Evolutionary conservation across 805 yeast genomes (phyloP).

Genomic region (Candida coleopterorum): DNA sequence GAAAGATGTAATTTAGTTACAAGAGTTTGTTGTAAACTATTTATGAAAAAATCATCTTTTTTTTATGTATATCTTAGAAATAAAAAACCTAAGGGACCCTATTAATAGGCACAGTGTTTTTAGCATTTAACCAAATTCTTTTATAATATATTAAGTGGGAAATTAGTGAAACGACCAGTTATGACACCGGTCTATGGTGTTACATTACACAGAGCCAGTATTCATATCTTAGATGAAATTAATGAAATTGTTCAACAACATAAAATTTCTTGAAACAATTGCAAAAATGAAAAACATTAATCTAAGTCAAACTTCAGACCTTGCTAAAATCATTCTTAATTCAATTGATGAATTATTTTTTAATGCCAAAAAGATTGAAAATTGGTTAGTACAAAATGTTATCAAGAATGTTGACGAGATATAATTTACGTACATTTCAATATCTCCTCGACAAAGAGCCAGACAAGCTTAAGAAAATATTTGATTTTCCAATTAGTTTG

Average conservation of each 20-base stretch:
- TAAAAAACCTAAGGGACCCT: too few relatives aligned
- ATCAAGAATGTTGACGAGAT: slow-evolving; percentile 23
- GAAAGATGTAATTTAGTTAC: too few relatives aligned
- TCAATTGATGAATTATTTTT: slow-evolving; percentile 28
- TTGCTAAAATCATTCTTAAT: slow-evolving; percentile 18
- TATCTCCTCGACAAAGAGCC: slow-evolving; percentile 2
- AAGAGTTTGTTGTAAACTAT: too few relatives aligned
- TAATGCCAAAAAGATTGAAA: slow-evolving; percentile 29
- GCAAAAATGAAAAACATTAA: not conserved
- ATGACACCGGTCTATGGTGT: slow-evolving; percentile 46
- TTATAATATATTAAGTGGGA: slow-evolving; percentile 20
- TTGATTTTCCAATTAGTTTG: slow-evolving; percentile 20
- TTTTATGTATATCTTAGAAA: too few relatives aligned
- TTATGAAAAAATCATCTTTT: too few relatives aligned
- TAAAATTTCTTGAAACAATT: slow-evolving; percentile 1
- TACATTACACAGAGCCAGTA: slow-evolving; percentile 30
- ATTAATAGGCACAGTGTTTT: too few relatives aligned
- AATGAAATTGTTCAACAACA: slow-evolving; percentile 16
- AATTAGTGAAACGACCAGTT: slow-evolving; percentile 37
- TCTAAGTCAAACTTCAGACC: slow-evolving; percentile 10
- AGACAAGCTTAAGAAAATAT: slow-evolving; percentile 7
- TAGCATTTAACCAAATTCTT: too few relatives aligned
- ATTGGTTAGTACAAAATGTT: slow-evolving; percentile 32
- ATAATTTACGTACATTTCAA: slow-evolving; percentile 14
- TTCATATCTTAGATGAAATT: slow-evolving; percentile 25